phyloP scores from a whole-genome alignment of 441 rosid genomes.

The Euphorbia celastroides region DNA sequence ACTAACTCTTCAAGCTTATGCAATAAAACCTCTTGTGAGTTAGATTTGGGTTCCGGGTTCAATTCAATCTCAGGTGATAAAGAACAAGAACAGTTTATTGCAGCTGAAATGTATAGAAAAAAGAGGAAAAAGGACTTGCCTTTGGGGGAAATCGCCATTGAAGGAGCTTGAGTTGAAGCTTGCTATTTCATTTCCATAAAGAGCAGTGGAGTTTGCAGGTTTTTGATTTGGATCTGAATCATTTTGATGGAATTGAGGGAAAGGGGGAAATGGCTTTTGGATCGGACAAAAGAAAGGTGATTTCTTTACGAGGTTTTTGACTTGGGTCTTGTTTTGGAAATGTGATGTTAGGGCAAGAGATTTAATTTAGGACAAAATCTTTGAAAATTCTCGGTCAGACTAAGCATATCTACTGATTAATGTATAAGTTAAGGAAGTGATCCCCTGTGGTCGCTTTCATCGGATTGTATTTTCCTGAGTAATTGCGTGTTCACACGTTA shows the following conservation, averaged over 20 bases:
- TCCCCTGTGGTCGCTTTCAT: too few species aligned
- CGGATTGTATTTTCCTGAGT: too few species aligned
- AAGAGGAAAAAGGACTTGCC: slow-evolving; percentile 53
- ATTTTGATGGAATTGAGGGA: slow-evolving; percentile 26
- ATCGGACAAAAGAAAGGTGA: slow-evolving; percentile 8
- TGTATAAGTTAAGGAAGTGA: too few species aligned
- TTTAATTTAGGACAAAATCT: slow-evolving; percentile 12
- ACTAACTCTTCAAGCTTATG: slow-evolving; percentile 66
- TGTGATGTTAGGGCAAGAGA: slow-evolving; percentile 24
- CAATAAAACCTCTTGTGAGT: slow-evolving; percentile 41
- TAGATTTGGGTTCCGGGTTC: slow-evolving; percentile 16
- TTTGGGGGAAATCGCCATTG: slow-evolving; percentile 47
- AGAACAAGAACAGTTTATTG: slow-evolving; percentile 24
- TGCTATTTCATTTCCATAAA: slow-evolving; percentile 28
- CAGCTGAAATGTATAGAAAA: slow-evolving; percentile 36
- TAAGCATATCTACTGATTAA: too few species aligned
- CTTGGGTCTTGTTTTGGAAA: slow-evolving; percentile 20
- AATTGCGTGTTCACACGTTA: too few species aligned
- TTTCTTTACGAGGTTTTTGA: slow-evolving; percentile 19
- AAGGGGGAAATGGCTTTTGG: slow-evolving; percentile 18
- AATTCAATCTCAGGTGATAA: slow-evolving; percentile 24
- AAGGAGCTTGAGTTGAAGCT: slow-evolving; percentile 26
- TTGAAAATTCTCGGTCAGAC: background rate
- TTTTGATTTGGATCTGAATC: slow-evolving; percentile 33
- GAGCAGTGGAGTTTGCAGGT: too few species aligned